phyloP scores from a whole-genome alignment of 1,139 yeast genomes.

The Pichia sp. region DNA sequence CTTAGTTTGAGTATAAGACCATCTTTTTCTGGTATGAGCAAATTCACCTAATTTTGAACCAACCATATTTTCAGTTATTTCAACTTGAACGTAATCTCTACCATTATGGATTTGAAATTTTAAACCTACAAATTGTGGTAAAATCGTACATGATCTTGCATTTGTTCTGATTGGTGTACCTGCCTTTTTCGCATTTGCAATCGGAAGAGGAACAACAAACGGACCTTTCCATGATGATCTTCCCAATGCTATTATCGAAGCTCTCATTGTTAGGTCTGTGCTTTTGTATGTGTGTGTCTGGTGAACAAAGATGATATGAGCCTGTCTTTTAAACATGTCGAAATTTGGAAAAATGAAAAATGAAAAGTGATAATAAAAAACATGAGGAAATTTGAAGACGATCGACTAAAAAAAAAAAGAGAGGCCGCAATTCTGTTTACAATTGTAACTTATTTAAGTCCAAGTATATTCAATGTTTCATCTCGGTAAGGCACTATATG shows the following conservation, averaged over 20 bases:
- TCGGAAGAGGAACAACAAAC: slow-evolving; percentile 85
- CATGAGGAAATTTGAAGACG: not conserved
- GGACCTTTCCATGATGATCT: slow-evolving; percentile 92
- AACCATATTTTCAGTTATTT: slow-evolving; percentile 91
- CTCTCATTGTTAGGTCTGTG: slow-evolving; percentile 41
- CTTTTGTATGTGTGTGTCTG: too few species aligned
- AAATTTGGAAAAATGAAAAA: not conserved
- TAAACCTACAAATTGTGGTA: slow-evolving; percentile 92
- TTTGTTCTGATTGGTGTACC: slow-evolving; percentile 88
- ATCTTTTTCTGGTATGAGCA: slow-evolving; percentile 86
- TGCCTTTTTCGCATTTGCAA: slow-evolving; percentile 73
- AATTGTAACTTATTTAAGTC: too few species aligned
- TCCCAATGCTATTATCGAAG: slow-evolving; percentile 46
- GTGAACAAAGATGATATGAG: too few species aligned
- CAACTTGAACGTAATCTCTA: slow-evolving; percentile 83
- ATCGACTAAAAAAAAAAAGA: too few species aligned
- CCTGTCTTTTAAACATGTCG: too few species aligned
- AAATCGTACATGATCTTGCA: slow-evolving; percentile 87
- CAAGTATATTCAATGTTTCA: too few species aligned
- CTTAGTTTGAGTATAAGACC: slow-evolving; percentile 71
- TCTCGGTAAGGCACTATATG: slow-evolving; percentile 52
- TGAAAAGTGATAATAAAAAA: too few species aligned
- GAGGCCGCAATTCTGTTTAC: too few species aligned
- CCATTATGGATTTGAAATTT: slow-evolving; percentile 96
- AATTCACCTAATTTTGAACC: slow-evolving; percentile 95